Conservation (phyloP, 805 yeast genomes). For the Vanderwaltozyma polyspora region DNA sequence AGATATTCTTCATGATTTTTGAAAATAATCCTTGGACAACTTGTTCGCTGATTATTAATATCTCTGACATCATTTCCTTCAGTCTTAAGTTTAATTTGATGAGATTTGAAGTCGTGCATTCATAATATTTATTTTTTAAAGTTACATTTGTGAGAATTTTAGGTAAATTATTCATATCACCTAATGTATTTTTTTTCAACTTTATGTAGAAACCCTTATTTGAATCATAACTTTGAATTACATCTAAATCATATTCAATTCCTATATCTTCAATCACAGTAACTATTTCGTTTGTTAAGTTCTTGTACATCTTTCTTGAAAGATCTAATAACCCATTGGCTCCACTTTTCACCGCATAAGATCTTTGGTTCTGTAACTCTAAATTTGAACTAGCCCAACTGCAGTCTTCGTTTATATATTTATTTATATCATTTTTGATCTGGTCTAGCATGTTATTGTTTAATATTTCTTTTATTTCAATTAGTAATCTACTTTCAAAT, state of each 20-base stretch:
- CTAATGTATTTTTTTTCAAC: conserved; percentile 11
- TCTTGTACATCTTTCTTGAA: conserved; percentile 32
- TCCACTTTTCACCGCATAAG: conserved; percentile 35
- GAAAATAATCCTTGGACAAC: conserved; percentile 25
- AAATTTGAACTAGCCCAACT: conserved; percentile 31
- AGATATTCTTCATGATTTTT: conserved; percentile 21
- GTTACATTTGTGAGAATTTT: conserved; percentile 26
- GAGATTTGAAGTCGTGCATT: conserved; percentile 32
- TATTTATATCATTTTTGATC: conserved; percentile 21
- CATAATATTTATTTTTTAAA: conserved; percentile 25
- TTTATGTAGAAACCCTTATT: conserved; percentile 30
- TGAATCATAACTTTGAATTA: conserved; percentile 29
- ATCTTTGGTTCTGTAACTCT: conserved; percentile 34
- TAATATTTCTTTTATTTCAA: conserved; percentile 25
- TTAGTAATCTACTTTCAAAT: conserved; percentile 12
- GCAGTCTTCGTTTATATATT: conserved; percentile 33
- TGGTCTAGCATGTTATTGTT: conserved; percentile 13
- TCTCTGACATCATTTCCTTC: conserved; percentile 32
- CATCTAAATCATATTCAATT: conserved; percentile 12
- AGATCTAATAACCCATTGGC: conserved; percentile 36
- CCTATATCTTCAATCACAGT: conserved; percentile 18
- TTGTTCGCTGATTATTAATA: conserved; percentile 33
- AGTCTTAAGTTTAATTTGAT: conserved; percentile 32
- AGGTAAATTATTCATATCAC: conserved; percentile 18
- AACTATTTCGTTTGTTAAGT: conserved; percentile 29